Evolutionary conservation across 2,329 filamentous ascomycete species (phyloP).

Genomic region (Neoarthrinium moseri): DNA sequence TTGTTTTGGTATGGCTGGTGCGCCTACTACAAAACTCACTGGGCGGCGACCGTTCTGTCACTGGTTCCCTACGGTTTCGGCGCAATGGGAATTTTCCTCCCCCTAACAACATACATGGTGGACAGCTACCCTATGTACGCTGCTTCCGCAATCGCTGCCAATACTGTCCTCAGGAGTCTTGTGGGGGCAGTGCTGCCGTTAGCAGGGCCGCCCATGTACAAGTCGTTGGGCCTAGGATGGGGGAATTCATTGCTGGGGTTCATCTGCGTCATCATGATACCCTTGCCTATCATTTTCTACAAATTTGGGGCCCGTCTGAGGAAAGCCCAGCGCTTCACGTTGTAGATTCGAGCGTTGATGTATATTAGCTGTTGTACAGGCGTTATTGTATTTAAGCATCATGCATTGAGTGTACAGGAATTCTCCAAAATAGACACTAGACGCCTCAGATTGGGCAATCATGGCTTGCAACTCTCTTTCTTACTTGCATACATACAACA

Average conservation of each 20-base stretch:
- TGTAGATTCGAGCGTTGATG: too few relatives aligned
- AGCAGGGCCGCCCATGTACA: slow-evolving; percentile 7
- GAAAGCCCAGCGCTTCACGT: slow-evolving; percentile 5
- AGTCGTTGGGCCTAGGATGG: slow-evolving; percentile 6
- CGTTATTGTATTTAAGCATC: too few relatives aligned
- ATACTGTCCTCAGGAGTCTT: slow-evolving; percentile 5
- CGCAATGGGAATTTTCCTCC: slow-evolving; percentile 4
- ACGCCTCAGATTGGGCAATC: too few relatives aligned
- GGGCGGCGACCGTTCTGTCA: slow-evolving; percentile 1
- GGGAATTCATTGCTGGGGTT: slow-evolving; percentile 9
- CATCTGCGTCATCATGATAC: slow-evolving; percentile 9
- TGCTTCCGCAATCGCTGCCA: slow-evolving; percentile 8
- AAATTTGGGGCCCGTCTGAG: slow-evolving; percentile 5
- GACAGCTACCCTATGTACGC: slow-evolving; percentile 9
- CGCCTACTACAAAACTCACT: slow-evolving; percentile 20
- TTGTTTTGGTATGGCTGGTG: slow-evolving; percentile 40
- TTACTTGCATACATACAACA: too few relatives aligned
- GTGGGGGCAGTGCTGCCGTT: slow-evolving; percentile 6
- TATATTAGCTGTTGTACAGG: too few relatives aligned
- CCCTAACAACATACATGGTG: slow-evolving; percentile 6
- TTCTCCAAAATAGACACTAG: too few relatives aligned
- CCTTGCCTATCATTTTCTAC: slow-evolving; percentile 4
- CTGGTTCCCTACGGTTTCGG: slow-evolving; percentile 6
- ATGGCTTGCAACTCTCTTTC: too few relatives aligned
- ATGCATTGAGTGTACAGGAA: too few relatives aligned